Base-by-base conservation (phyloP, 805 yeast species). In the Barnettozyma populi region DNA sequence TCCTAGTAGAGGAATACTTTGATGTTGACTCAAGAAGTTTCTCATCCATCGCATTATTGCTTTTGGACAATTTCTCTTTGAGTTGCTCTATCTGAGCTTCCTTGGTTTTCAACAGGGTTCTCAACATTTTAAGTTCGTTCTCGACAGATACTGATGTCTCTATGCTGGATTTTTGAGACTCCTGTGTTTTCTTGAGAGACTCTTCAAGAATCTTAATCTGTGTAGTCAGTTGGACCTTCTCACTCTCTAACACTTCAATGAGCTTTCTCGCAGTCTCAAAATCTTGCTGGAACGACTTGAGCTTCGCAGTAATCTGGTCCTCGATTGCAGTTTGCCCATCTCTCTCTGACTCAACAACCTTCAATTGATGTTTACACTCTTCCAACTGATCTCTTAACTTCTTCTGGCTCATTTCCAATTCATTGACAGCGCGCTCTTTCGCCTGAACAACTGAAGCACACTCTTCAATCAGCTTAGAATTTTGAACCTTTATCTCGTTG, bases 401-500 rank as follows among this genome's bases (percentile, higher is more conserved):
- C 37, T 35, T 35, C 11, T 35, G 11, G 16, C 16, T 14, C 5
- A 16, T 14, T 6, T 35, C 23, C 7, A 14, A 19, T 18, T 35
- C 37, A 16, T 8, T 16, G 21, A 11, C 21, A 16, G 21, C 11
- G 2, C 5, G 57, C 42, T 79, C 79, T 46, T 78, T 78, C 44
- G 72, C 75, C 31, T 71, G 65, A 19, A 81, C 70, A 14, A 62
- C 49, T 5, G 59, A 50, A 4, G 58, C 50, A 32, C 64, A 56
- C 23, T 65, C 58, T 14, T 61, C 56, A 1, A 66, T 56, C 7
- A 64, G 62, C 7, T 52, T 51, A 16, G 54, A 48, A 46, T 64
- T 64, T 16, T 68, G 66, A 8, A 50, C 51, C 39, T 69, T 72
- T 7, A 65, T 47, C 3, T 70, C 68, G 36, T 65, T 62, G 2